A percentile compares a stretch with the other conserved stretches of the same genome.
phyloP scores from a whole-genome alignment of 2,329 filamentous ascomycete species.

The Penicillium freii region DNA sequence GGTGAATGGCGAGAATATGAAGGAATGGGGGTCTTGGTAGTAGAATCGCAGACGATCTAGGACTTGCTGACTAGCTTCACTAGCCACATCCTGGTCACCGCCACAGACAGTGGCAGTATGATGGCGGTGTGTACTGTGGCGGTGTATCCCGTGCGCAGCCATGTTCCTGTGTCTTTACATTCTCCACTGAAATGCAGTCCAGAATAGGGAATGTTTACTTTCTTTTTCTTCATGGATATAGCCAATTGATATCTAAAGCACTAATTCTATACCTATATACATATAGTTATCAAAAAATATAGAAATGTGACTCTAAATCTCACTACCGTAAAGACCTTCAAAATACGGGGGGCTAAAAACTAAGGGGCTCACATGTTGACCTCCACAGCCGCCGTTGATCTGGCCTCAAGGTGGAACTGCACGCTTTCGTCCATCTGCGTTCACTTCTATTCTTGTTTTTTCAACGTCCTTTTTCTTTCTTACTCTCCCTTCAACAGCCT shows the following conservation, averaged over 20 bases:
- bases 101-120: background rate
- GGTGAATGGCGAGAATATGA: constrained; percentile 13
- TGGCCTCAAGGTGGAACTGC: constrained; percentile 34
- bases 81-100: constrained; percentile 1
- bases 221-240: background rate
- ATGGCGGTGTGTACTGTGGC: background rate
- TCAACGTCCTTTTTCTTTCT: constrained; percentile 21
- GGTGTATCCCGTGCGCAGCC: constrained; percentile 3
- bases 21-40: constrained; percentile 7
- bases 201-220: constrained; percentile 8
- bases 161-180: background rate
- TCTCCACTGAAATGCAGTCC: background rate
- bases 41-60: background rate
- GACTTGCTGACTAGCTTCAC: constrained; percentile 5
- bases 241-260: background rate
- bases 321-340: background rate
- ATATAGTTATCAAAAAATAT: background rate
- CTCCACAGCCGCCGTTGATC: constrained; percentile 30
- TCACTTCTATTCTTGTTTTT: constrained; percentile 26
- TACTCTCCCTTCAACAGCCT: constrained; percentile 17
- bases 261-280: background rate
- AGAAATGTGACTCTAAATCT: background rate
- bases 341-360: constrained; percentile 14
- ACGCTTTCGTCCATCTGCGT: constrained; percentile 33
- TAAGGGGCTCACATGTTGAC: constrained; percentile 22